Conservation (phyloP, 1,284 basidiomycete species). For the Mycena sp. region DNA sequence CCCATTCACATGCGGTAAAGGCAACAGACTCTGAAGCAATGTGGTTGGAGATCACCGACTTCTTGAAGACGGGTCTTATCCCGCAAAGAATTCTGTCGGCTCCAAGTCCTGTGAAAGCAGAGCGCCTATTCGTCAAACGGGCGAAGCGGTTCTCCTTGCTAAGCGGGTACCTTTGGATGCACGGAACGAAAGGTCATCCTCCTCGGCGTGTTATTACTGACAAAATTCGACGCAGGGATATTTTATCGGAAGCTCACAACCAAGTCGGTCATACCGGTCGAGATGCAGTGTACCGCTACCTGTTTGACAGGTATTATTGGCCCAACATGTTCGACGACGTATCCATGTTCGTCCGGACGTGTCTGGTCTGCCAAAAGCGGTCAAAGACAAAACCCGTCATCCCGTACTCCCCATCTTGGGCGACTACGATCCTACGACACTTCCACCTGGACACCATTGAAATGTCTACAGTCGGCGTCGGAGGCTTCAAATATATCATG, state of each 20-base stretch:
- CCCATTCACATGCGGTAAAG: neutral
- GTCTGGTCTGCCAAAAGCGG: constrained; percentile 41
- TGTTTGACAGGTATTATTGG: constrained; percentile 41
- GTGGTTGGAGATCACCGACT: neutral
- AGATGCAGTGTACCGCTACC: constrained; percentile 34
- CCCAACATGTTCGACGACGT: constrained; percentile 42
- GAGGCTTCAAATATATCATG: constrained; percentile 37
- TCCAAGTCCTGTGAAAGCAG: neutral
- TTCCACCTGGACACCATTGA: constrained; percentile 40
- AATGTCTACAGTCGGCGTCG: constrained; percentile 35
- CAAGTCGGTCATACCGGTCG: constrained; percentile 38
- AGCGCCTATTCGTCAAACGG: neutral
- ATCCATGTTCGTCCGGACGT: constrained; percentile 41
- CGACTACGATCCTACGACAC: constrained; percentile 30
- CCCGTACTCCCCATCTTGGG: constrained; percentile 31
- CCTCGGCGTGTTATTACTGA: constrained; percentile 31
- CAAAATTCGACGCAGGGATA: constrained; percentile 6
- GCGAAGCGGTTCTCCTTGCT: constrained; percentile 27
- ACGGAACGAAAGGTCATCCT: neutral
- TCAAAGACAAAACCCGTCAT: constrained; percentile 25
- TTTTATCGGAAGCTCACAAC: constrained; percentile 33
- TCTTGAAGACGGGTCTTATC: neutral
- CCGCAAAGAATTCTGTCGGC: neutral
- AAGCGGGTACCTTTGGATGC: constrained; percentile 25
- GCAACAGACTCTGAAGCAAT: neutral